Conservation (phyloP, 441 rosid species). For the Gossypium lobatum region DNA sequence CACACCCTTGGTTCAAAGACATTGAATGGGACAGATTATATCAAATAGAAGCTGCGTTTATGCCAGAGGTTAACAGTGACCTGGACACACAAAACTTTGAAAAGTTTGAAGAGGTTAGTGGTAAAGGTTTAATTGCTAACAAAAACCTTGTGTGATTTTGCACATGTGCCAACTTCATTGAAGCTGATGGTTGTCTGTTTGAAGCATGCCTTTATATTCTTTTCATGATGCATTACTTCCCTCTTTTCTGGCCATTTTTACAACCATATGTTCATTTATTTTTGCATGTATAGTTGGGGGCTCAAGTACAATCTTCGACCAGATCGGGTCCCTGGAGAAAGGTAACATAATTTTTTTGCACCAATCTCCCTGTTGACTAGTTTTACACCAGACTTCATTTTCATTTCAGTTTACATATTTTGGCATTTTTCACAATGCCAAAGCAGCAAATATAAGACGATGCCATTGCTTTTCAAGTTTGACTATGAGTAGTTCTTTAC, state of each 20-base stretch:
- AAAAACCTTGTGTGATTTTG: background rate
- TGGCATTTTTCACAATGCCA: background rate
- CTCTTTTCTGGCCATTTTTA: background rate
- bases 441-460: background rate
- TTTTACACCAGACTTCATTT: background rate
- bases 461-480: background rate
- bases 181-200: background rate
- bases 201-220: background rate
- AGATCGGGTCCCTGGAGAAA: slow-evolving; percentile 14
- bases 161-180: background rate
- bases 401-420: slow-evolving; percentile 1
- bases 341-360: background rate
- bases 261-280: background rate
- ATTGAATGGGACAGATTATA: slow-evolving; percentile 47
- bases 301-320: slow-evolving; percentile 5
- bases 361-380: background rate
- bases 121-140: background rate
- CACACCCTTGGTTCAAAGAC: slow-evolving; percentile 57
- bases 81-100: slow-evolving; percentile 63
- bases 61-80: slow-evolving; percentile 51
- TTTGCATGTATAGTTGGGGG: slow-evolving; percentile 3
- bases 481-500: background rate
- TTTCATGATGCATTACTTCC: background rate
- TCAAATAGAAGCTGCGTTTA: slow-evolving; percentile 50
- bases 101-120: slow-evolving; percentile 58